Evolutionary conservation across 345 rosid species (phyloP).

Genomic region (Nasturtium officinale): DNA sequence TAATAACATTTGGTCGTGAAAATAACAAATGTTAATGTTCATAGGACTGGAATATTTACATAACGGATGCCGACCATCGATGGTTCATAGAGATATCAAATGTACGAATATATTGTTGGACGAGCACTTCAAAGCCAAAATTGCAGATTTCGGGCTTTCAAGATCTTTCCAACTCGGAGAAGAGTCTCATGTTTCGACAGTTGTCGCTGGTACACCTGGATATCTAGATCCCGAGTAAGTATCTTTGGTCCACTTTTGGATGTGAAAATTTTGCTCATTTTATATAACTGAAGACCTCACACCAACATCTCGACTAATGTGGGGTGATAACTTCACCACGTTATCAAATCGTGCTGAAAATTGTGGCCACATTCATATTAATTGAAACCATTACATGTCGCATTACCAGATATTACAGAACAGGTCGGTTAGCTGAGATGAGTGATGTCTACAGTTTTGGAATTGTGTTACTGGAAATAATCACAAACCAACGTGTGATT

Average conservation of each 20-base stretch:
- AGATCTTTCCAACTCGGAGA: conserved; percentile 33
- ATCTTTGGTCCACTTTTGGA: no score
- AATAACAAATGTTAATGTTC: neutral
- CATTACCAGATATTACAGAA: neutral
- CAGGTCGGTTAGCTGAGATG: conserved; percentile 40
- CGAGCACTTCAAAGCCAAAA: conserved; percentile 45
- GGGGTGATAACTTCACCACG: no score
- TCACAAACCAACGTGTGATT: conserved; percentile 50
- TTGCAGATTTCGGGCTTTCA: conserved; percentile 35
- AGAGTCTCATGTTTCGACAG: conserved; percentile 15
- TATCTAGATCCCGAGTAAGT: conserved; percentile 43
- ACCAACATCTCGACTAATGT: no score
- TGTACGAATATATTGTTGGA: conserved; percentile 24
- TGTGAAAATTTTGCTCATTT: no score
- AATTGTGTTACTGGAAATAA: conserved; percentile 51
- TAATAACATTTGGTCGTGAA: neutral
- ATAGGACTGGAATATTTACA: conserved; percentile 15
- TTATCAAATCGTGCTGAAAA: no score
- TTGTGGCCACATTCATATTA: no score
- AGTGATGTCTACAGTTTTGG: conserved; percentile 63
- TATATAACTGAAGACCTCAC: no score
- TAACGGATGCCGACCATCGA: neutral
- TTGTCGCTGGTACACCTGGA: conserved; percentile 42
- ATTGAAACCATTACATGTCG: no score
- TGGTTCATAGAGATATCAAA: conserved; percentile 32